These are phyloP conservation scores for Pinus taeda DNA, from an alignment of 75 land plant species.

Conservation along the genomic window DNA sequence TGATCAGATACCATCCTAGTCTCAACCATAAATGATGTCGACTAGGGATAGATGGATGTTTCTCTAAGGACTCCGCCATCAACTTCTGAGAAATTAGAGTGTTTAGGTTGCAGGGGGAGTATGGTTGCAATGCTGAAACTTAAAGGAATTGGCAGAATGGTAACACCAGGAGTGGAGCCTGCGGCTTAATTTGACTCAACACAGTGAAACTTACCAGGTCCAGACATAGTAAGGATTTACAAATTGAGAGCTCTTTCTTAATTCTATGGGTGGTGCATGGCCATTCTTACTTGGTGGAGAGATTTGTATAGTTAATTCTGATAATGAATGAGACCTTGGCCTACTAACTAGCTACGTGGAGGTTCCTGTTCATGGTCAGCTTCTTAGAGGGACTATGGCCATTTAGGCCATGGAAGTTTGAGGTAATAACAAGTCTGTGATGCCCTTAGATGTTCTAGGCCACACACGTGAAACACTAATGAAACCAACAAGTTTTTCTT, in stretches of 20 bases:
- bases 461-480: too few relatives aligned
- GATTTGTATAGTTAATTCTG: constrained; percentile 44
- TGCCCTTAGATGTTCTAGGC: too few relatives aligned
- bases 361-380: background rate
- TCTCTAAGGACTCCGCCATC: constrained; percentile 21
- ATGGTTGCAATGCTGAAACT: constrained; percentile 19
- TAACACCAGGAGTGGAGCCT: constrained; percentile 13
- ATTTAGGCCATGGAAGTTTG: too few relatives aligned
- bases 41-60: constrained; percentile 31
- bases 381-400: too few relatives aligned
- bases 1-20: constrained; percentile 29
- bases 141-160: constrained; percentile 16
- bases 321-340: constrained; percentile 45
- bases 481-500: too few relatives aligned
- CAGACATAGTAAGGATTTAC: constrained; percentile 10
- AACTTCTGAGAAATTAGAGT: constrained; percentile 35
- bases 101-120: constrained; percentile 15
- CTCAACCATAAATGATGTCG: constrained; percentile 37
- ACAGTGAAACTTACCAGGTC: constrained; percentile 5
- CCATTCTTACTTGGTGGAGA: constrained; percentile 12
- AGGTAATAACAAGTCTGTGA: too few relatives aligned
- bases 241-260: constrained; percentile 4
- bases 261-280: constrained; percentile 16
- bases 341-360: constrained; percentile 34
- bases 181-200: constrained; percentile 16